Evolutionary conservation across 2,329 filamentous ascomycete genomes (phyloP).

Genomic region (Metarhizium rileyi): DNA sequence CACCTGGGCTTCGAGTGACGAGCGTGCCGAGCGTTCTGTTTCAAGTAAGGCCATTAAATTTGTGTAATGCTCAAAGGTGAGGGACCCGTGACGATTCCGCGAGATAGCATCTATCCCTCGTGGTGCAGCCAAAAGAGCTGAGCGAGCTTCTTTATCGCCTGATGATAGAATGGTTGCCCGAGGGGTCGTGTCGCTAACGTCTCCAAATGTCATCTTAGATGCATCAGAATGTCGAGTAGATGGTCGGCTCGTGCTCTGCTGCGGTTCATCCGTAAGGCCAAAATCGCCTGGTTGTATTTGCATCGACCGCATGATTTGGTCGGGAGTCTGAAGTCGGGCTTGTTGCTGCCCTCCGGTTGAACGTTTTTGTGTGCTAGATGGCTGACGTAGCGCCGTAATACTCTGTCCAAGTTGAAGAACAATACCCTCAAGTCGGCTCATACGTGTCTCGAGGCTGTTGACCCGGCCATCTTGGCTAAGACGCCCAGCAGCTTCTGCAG

Average conservation of each 20-base stretch:
- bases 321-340: neutral
- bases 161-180: constrained; percentile 21
- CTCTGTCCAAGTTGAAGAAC: constrained; percentile 40
- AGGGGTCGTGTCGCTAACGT: constrained; percentile 33
- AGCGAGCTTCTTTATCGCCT: constrained; percentile 18
- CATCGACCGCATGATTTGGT: neutral
- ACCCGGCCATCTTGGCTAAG: constrained; percentile 45
- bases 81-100: constrained; percentile 20
- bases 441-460: constrained; percentile 38
- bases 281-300: constrained; percentile 2
- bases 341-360: constrained; percentile 8
- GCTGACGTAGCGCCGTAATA: constrained; percentile 27
- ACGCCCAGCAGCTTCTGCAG: constrained; percentile 24
- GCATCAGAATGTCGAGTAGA: constrained; percentile 32
- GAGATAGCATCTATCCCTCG: constrained; percentile 14
- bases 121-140: constrained; percentile 34
- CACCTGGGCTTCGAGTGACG: constrained; percentile 46
- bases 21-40: constrained; percentile 45
- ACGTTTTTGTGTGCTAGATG: constrained; percentile 17
- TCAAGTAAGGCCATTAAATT: constrained; percentile 43
- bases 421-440: constrained; percentile 43
- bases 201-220: constrained; percentile 35
- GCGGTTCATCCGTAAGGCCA: neutral
- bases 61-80: constrained; percentile 37
- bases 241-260: constrained; percentile 10